Evolutionary conservation across 2,329 filamentous ascomycete species (phyloP), one percentile per base, ranked within the genome.

Genomic region (Hymenoscyphus scutula): DNA sequence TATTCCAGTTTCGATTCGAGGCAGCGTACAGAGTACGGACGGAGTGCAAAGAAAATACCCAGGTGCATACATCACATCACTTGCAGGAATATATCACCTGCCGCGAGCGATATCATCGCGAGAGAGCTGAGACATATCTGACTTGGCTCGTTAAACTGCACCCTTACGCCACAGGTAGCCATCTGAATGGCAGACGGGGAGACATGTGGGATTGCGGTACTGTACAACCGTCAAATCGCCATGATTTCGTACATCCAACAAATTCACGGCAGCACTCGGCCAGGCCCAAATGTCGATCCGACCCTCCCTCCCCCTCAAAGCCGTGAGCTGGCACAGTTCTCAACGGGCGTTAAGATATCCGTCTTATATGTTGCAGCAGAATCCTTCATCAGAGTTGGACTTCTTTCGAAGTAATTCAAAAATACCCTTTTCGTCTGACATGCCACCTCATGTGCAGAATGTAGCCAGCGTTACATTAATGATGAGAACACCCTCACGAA

Each of bases 31-130:
- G 19, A 25, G n/a, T 48, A 23, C 41, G 41, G n/a, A 48, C 13
- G 10, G 41, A 10, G 19, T 19, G n/a, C 41, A 48, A 7, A 7
- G 10, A 34, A 34, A 5, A 10, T n/a, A 19, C 17, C n/a, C 19
- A 48, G 7, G n/a, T 23, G 19, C 41, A 23, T 7, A 48, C 41
- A 48, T 48, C 41, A 48, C 15, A 34, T 48, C 41, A 48, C 41
- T 19, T 48, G 41, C 41, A 48, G 17, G 17, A 23, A 45, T 48
- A 48, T 48, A n/a, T 48, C 41, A 48, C n/a, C 19, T 23, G n/a
- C 41, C 41, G 41, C 41, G 41, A 23, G 23, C 41, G 41, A 48
- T 48, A 48, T 48, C 41, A 48, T 48, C n/a, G 41, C n/a, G 41
- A 13, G 19, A 19, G n/a, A n/a, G n/a, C n/a, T 48, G 41, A 48